These are phyloP conservation scores for Effrenium voratum DNA, from an alignment of 73 alveolate genomes.

Conservation along the genomic window DNA sequence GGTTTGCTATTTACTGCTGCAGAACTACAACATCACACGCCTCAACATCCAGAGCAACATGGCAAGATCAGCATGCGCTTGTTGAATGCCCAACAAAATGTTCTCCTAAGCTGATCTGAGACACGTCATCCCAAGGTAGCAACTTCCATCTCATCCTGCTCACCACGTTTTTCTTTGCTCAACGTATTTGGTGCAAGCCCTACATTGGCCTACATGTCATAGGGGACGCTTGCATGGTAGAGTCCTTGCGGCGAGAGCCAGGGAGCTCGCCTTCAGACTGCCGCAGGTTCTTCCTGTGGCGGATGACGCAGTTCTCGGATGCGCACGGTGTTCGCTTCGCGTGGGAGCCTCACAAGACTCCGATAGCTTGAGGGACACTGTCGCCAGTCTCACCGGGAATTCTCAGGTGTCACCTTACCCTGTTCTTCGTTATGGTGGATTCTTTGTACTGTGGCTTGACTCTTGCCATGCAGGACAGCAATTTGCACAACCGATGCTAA, in stretches of 20 bases:
- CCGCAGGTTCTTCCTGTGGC: constrained; percentile 75
- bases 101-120: neutral
- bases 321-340: constrained; percentile 88
- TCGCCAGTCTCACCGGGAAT: neutral
- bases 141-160: constrained; percentile 76
- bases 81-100: neutral
- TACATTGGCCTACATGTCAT: too few species aligned
- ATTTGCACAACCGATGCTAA: too few species aligned
- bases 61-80: neutral
- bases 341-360: neutral
- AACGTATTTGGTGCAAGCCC: constrained; percentile 57
- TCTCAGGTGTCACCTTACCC: constrained; percentile 73
- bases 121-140: neutral
- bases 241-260: too few species aligned
- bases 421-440: constrained; percentile 79
- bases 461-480: constrained; percentile 79
- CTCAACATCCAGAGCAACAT: constrained; percentile 63
- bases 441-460: constrained; percentile 70
- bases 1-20: constrained; percentile 80
- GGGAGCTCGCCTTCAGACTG: too few species aligned
- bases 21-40: constrained; percentile 94
- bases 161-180: constrained; percentile 86
- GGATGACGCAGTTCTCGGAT: constrained; percentile 90
- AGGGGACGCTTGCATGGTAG: too few species aligned
- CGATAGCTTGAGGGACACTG: neutral